phyloP scores from a whole-genome alignment of 1,284 basidiomycete genomes.

The Inonotus hispidus region DNA sequence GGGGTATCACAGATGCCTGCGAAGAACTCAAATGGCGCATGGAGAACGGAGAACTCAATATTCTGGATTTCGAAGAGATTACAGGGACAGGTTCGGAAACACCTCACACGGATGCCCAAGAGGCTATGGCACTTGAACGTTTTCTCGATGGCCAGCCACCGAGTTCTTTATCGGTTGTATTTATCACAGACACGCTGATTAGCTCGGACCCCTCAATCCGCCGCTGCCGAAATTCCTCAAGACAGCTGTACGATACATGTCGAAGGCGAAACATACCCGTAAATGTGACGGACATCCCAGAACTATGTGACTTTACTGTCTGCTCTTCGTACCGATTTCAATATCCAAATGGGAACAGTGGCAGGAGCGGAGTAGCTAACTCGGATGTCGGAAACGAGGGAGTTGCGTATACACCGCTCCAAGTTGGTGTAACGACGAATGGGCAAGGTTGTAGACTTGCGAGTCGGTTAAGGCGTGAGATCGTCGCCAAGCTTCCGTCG shows the following conservation, averaged over 20 bases:
- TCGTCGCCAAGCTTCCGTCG: conserved; percentile 70
- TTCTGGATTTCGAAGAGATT: conserved; percentile 47
- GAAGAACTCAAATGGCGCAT: conserved; percentile 71
- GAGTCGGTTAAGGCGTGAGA: conserved; percentile 75
- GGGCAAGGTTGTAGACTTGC: conserved; percentile 88
- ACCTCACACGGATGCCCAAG: conserved; percentile 27
- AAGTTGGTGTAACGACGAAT: conserved; percentile 89
- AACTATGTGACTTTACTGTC: conserved; percentile 88
- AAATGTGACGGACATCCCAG: conserved; percentile 84
- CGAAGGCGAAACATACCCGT: conserved; percentile 62
- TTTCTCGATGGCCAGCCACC: conserved; percentile 35
- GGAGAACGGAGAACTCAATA: conserved; percentile 45
- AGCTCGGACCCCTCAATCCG: conserved; percentile 29
- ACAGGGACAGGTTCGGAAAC: conserved; percentile 27
- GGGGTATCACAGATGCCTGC: conserved; percentile 45
- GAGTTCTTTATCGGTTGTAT: conserved; percentile 48
- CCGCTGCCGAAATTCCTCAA: conserved; percentile 48
- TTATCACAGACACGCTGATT: conserved; percentile 72
- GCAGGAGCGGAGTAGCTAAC: too few species aligned
- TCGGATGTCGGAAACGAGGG: conserved; percentile 31
- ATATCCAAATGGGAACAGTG: too few species aligned
- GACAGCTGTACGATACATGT: conserved; percentile 50
- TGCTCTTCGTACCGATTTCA: conserved; percentile 82
- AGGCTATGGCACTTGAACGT: conserved; percentile 39
- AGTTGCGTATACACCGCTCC: conserved; percentile 55